Evolutionary conservation across 257 asterid genomes (phyloP).

Genomic region (Salvia splendens): DNA sequence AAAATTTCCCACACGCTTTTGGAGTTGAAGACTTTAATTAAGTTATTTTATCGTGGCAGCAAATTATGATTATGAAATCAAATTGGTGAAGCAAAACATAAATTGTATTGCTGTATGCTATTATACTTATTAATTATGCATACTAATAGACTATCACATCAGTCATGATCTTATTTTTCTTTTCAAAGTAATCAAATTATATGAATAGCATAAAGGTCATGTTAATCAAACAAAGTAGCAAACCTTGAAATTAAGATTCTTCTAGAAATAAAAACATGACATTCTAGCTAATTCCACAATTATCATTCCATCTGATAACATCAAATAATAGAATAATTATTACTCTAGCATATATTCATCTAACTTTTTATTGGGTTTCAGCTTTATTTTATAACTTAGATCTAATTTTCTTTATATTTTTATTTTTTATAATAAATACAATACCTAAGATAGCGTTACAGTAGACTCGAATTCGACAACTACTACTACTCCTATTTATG

Average conservation of each 20-base stretch:
- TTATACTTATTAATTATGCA: too few species aligned
- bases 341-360: background rate
- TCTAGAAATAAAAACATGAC: background rate
- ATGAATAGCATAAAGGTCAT: background rate
- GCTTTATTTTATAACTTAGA: background rate
- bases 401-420: too few species aligned
- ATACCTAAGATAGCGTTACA: too few species aligned
- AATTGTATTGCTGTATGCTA: too few species aligned
- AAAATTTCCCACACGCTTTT: background rate
- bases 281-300: background rate
- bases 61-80: background rate
- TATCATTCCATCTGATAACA: background rate
- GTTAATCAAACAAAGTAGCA: background rate
- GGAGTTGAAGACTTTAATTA: too few species aligned
- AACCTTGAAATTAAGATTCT: background rate
- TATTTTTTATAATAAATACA: too few species aligned
- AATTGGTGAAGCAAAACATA: background rate
- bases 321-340: background rate
- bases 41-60: too few species aligned
- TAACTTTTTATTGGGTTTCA: background rate
- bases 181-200: too few species aligned
- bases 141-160: slow-evolving; percentile 1
- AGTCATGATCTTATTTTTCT: background rate
- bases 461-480: too few species aligned
- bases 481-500: too few species aligned